phyloP scores from a whole-genome alignment of 495 filamentous ascomycete genomes.

The Zalerion maritima region DNA sequence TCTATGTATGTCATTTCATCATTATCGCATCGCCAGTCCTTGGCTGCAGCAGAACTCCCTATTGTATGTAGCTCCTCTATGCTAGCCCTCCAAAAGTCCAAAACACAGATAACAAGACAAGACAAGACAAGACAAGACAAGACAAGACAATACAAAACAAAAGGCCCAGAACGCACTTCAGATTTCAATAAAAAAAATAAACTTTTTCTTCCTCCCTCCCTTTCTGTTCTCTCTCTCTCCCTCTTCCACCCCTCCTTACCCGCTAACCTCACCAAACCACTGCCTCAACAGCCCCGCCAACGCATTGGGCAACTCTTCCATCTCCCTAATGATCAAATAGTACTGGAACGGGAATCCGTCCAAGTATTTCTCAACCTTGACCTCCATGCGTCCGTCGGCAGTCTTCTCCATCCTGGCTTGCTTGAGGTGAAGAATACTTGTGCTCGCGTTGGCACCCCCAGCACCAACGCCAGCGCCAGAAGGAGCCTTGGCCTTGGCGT shows the following conservation, averaged over 20 bases:
- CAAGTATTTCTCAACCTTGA: constrained; percentile 76
- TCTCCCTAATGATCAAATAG: constrained; percentile 85
- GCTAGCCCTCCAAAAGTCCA: too few species aligned
- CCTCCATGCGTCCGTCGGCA: constrained; percentile 31
- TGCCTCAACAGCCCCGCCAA: constrained; percentile 79
- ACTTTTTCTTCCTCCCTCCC: too few species aligned
- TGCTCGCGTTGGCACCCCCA: constrained; percentile 7
- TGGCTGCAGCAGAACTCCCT: too few species aligned
- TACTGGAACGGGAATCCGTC: constrained; percentile 94
- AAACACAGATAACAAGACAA: too few species aligned
- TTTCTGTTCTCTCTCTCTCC: too few species aligned
- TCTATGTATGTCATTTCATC: too few species aligned
- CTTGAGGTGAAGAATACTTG: constrained; percentile 60
- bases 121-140: too few species aligned
- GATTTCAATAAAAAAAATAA: too few species aligned
- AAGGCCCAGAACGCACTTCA: too few species aligned
- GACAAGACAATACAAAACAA: too few species aligned
- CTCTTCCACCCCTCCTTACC: constrained; percentile 13
- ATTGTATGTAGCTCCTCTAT: too few species aligned
- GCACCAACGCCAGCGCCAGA: constrained; percentile 12
- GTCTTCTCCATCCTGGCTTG: constrained; percentile 63
- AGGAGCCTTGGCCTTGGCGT: constrained; percentile 43
- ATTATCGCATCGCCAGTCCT: too few species aligned
- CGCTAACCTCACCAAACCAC: constrained; percentile 93
- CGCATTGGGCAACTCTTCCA: constrained; percentile 78